Conservation (phyloP, 176 grass and related monocot species). For the Oryza meyeriana region DNA sequence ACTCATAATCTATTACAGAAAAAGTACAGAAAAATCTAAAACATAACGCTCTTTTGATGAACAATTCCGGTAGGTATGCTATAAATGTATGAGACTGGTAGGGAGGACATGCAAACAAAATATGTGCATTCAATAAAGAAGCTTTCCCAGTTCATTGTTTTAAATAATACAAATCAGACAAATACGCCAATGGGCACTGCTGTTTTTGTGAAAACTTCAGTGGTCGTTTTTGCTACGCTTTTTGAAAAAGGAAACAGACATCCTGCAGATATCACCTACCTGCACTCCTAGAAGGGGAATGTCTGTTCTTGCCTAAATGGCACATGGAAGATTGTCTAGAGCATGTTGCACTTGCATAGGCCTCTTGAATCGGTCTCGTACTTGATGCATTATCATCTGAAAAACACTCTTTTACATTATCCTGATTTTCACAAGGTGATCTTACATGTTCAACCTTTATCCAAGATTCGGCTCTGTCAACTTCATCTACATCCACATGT, state of each 20-base stretch:
- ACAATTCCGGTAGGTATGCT: neutral
- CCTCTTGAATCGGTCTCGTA: neutral
- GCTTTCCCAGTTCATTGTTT: neutral
- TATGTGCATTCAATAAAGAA: neutral
- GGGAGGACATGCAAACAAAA: neutral
- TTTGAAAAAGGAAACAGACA: neutral
- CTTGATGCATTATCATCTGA: constrained; percentile 16
- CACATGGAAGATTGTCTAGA: constrained; percentile 10
- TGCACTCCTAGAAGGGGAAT: constrained; percentile 27
- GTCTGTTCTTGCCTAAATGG: constrained; percentile 27
- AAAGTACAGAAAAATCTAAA: neutral
- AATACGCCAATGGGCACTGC: neutral
- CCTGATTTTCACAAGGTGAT: constrained; percentile 19
- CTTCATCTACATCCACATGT: constrained; percentile 28
- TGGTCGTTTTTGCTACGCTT: neutral
- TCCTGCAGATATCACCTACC: constrained; percentile 17
- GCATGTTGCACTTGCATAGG: constrained; percentile 1
- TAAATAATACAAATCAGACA: neutral
- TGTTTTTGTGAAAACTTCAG: neutral
- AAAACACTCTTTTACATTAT: neutral
- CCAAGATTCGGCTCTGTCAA: constrained; percentile 28
- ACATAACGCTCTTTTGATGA: neutral
- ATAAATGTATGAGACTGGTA: neutral
- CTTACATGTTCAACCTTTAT: constrained; percentile 27
- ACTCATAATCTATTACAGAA: constrained; percentile 7